Conservation (phyloP, 768 basidiomycete species). For the Collybiopsis luxurians region DNA sequence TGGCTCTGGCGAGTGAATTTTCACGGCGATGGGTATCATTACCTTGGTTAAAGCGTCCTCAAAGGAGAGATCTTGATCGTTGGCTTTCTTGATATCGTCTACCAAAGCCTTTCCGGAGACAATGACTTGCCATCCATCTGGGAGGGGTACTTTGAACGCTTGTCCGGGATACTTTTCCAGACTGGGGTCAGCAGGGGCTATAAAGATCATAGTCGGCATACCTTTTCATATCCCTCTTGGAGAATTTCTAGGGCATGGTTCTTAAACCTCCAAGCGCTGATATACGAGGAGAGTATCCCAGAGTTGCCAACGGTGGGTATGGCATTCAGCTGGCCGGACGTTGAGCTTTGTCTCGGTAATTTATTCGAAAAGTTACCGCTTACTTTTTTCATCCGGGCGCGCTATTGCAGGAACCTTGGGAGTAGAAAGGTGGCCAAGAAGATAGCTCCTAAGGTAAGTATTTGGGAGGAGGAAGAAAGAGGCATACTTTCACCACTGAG, state of each 20-base stretch:
- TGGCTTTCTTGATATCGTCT: constrained; percentile 31
- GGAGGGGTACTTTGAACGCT: constrained; percentile 20
- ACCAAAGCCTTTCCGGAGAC: constrained; percentile 26
- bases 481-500: not conserved
- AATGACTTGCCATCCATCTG: constrained; percentile 29
- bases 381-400: not conserved
- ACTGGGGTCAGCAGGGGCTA: not conserved
- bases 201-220: not conserved
- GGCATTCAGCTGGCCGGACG: constrained; percentile 4
- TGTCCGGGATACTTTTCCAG: constrained; percentile 1
- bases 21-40: not conserved
- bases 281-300: constrained; percentile 7
- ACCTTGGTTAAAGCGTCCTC: constrained; percentile 3
- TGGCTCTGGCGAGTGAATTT: not conserved
- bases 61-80: constrained; percentile 25
- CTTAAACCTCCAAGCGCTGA: not conserved
- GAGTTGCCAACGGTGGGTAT: constrained; percentile 11
- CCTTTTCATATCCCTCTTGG: constrained; percentile 11
- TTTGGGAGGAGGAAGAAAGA: not conserved
- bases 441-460: not conserved
- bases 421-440: not conserved
- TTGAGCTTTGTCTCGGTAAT: too few relatives aligned
- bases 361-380: too few relatives aligned
- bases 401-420: not conserved
- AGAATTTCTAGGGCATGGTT: constrained; percentile 6